Evolutionary conservation across 768 basidiomycete genomes (phyloP).

Genomic region (Rhizopogon sp.): DNA sequence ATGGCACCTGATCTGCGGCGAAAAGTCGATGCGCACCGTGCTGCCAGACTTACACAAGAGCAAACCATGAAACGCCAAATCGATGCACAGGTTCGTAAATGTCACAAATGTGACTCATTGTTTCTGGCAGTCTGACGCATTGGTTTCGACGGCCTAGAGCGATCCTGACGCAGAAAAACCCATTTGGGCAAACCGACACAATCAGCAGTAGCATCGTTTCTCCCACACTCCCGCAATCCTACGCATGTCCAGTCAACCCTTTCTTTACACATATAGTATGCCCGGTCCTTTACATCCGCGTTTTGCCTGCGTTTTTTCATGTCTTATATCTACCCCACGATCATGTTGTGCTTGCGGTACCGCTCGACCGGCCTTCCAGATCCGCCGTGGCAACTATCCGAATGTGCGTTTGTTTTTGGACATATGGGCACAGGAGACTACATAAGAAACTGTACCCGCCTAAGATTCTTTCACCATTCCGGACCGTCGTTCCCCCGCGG

Average conservation of each 20-base stretch:
- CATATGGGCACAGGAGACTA: too few species aligned
- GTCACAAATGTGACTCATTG: background rate
- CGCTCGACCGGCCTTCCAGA: background rate
- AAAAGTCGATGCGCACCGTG: constrained; percentile 57
- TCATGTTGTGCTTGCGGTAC: background rate
- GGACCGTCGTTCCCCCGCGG: background rate
- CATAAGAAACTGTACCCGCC: too few species aligned
- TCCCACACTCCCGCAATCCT: too few species aligned
- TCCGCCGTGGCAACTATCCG: background rate
- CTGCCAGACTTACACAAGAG: constrained; percentile 49
- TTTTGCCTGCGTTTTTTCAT: background rate
- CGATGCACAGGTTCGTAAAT: constrained; percentile 43
- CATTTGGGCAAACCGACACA: constrained; percentile 26
- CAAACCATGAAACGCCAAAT: constrained; percentile 46
- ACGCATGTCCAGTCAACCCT: background rate
- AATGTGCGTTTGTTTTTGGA: too few species aligned
- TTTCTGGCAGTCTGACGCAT: background rate
- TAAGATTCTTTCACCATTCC: background rate
- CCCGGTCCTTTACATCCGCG: background rate
- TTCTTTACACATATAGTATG: background rate
- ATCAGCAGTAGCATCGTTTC: constrained; percentile 4
- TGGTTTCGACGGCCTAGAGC: constrained; percentile 10
- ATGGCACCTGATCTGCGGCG: constrained; percentile 62
- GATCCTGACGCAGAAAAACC: constrained; percentile 27
- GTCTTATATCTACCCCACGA: background rate